A percentile compares a stretch with the other conserved stretches of the same genome.
These are phyloP conservation scores for Platismatia glauca DNA, from an alignment of 495 filamentous ascomycete species.

Conservation along the genomic window DNA sequence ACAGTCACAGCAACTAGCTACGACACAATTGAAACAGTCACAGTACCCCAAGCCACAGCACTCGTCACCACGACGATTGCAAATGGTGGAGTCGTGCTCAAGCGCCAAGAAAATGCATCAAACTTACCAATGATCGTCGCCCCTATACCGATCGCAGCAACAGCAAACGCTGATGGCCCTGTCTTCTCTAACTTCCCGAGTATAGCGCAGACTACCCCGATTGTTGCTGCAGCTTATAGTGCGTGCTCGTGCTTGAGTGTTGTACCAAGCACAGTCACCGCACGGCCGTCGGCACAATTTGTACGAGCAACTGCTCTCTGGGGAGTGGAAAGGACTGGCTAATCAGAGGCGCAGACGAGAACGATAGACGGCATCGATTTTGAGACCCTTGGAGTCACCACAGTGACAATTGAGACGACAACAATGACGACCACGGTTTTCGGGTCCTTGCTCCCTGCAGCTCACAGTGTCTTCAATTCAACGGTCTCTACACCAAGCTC, in stretches of 20 bases:
- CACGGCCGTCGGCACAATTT: neutral
- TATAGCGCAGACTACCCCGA: neutral
- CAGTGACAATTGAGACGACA: neutral
- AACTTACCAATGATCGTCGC: neutral
- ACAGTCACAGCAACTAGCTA: neutral
- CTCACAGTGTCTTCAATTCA: neutral
- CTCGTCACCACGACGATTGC: neutral
- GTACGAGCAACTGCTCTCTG: neutral
- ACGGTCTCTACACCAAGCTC: neutral
- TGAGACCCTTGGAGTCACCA: neutral
- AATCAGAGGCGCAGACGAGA: neutral
- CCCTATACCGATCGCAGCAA: neutral
- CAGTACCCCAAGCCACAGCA: neutral
- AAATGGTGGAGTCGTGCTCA: neutral
- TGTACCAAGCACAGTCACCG: neutral
- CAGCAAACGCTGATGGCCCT: neutral
- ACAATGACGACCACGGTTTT: neutral
- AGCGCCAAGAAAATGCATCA: neutral
- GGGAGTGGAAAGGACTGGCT: neutral
- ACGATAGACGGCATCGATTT: neutral
- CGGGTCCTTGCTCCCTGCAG: neutral
- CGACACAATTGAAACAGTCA: neutral
- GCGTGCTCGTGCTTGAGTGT: neutral
- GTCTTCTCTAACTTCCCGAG: neutral
- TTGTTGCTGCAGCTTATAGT: neutral